phyloP scores from a whole-genome alignment of 2,329 filamentous ascomycete species.

The Penicillium sclerotiorum region DNA sequence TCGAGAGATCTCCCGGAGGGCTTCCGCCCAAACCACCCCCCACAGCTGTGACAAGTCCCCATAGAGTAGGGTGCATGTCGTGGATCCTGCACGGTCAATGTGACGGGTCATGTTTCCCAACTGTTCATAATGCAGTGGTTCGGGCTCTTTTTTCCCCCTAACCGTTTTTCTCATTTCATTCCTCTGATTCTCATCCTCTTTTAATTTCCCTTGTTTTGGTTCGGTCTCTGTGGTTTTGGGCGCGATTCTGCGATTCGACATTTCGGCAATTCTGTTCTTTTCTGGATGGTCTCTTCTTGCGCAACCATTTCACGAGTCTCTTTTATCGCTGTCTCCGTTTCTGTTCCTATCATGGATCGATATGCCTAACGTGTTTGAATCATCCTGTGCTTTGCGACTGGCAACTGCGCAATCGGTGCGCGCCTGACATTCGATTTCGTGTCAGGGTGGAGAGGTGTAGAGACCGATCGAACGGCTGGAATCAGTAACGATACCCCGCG shows the following conservation, averaged over 20 bases:
- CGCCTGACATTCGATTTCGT: too few species aligned
- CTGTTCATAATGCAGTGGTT: constrained; percentile 2
- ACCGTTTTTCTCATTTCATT: constrained; percentile 4
- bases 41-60: constrained; percentile 5
- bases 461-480: too few species aligned
- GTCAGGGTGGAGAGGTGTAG: too few species aligned
- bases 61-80: constrained; percentile 9
- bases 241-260: too few species aligned
- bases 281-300: too few species aligned
- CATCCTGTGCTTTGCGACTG: constrained; percentile 5
- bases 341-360: constrained; percentile 20
- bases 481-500: too few species aligned
- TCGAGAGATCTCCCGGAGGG: constrained; percentile 5
- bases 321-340: too few species aligned
- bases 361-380: constrained; percentile 13
- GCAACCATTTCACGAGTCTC: too few species aligned
- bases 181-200: not conserved
- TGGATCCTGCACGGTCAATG: constrained; percentile 19
- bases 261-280: too few species aligned
- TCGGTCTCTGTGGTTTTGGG: too few species aligned
- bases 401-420: not conserved
- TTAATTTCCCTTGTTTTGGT: not conserved
- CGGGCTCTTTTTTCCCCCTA: not conserved
- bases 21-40: not conserved
- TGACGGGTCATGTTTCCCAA: constrained; percentile 16